A percentile compares a stretch with the other conserved stretches of the same genome.
Evolutionary conservation across 2,329 filamentous ascomycete genomes (phyloP).

Genomic region (Acrodontium crateriforme): DNA sequence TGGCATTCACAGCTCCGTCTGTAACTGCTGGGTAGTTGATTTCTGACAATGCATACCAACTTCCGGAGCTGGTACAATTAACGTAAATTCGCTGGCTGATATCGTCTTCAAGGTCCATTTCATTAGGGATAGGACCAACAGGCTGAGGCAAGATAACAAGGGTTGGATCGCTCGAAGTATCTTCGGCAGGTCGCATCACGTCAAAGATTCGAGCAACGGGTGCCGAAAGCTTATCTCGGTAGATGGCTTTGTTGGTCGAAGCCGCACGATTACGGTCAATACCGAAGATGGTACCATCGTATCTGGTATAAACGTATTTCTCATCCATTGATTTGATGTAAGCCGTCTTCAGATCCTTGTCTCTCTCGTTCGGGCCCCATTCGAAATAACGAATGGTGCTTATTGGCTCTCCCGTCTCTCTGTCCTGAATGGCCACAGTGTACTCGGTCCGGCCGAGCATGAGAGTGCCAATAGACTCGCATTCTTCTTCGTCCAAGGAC

Average conservation of each 20-base stretch:
- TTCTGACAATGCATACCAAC: constrained; percentile 91
- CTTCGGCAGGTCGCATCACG: constrained; percentile 42
- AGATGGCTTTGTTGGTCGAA: constrained; percentile 10
- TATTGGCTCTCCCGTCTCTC: constrained; percentile 57
- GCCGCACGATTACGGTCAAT: constrained; percentile 49
- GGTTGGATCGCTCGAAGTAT: constrained; percentile 52
- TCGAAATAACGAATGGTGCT: constrained; percentile 88
- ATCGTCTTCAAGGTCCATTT: constrained; percentile 21
- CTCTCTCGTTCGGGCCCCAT: constrained; percentile 85
- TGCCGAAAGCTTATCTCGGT: constrained; percentile 20
- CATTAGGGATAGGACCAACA: constrained; percentile 39
- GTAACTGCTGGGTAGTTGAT: constrained; percentile 73
- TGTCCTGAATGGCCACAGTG: constrained; percentile 69
- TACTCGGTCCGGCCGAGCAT: constrained; percentile 82
- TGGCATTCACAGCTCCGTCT: constrained; percentile 46
- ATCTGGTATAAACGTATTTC: constrained; percentile 75
- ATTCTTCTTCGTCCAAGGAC: constrained; percentile 49
- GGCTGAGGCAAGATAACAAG: constrained; percentile 82
- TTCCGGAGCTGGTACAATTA: constrained; percentile 72
- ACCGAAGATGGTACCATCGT: constrained; percentile 72
- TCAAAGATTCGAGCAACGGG: constrained; percentile 21
- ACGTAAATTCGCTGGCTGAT: constrained; percentile 49
- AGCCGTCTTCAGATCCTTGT: constrained; percentile 73
- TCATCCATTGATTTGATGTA: constrained; percentile 73
- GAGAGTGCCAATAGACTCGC: constrained; percentile 64